phyloP scores from a whole-genome alignment of 345 rosid species.

The Linum lewisii region DNA sequence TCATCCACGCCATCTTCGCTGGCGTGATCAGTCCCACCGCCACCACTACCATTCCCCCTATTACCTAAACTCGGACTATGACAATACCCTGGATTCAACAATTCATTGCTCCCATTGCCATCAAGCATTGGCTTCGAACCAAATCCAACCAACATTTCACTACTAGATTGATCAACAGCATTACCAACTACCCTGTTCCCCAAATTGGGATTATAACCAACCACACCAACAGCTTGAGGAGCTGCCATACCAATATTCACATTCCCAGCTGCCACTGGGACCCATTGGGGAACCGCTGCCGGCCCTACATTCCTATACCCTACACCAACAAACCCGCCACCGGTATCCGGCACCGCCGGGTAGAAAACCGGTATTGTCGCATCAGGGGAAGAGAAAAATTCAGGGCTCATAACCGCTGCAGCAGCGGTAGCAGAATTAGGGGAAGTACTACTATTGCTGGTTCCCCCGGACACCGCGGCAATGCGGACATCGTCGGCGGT shows the following conservation, averaged over 20 bases:
- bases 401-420: constrained; percentile 18
- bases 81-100: constrained; percentile 6
- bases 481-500: constrained; percentile 47
- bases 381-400: constrained; percentile 22
- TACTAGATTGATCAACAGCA: constrained; percentile 36
- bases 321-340: constrained; percentile 35
- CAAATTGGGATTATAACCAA: constrained; percentile 21
- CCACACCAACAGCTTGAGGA: constrained; percentile 27
- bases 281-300: constrained; percentile 27
- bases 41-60: constrained; percentile 22
- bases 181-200: constrained; percentile 35
- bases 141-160: constrained; percentile 24
- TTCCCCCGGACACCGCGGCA: constrained; percentile 13
- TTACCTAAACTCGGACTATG: constrained; percentile 19
- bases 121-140: constrained; percentile 22
- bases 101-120: constrained; percentile 23
- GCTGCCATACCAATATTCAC: constrained; percentile 24
- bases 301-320: constrained; percentile 32
- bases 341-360: constrained; percentile 19
- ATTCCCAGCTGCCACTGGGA: constrained; percentile 31
- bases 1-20: constrained; percentile 55
- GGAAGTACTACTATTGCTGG: not conserved
- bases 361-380: constrained; percentile 37
- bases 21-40: constrained; percentile 26
- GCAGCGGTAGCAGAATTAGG: constrained; percentile 2